phyloP scores from a whole-genome alignment of 1,284 basidiomycete genomes.

The Melampsora allii-populina region DNA sequence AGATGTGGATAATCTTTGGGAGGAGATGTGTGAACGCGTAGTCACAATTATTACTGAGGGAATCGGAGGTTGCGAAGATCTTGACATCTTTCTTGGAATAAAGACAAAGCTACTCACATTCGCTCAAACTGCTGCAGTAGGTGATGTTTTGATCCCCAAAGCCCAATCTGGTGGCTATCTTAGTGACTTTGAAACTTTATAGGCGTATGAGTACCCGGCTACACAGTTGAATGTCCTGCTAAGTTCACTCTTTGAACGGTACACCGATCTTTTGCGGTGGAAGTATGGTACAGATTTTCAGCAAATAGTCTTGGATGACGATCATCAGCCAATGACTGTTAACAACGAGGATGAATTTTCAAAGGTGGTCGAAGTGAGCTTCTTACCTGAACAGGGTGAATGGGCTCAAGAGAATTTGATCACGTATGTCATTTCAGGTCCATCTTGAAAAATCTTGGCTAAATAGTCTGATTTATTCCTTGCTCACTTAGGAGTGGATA shows the following conservation, averaged over 20 bases:
- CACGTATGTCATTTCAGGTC: neutral
- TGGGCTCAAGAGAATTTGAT: constrained; percentile 42
- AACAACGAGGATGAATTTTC: constrained; percentile 69
- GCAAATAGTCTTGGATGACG: constrained; percentile 81
- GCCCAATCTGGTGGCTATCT: constrained; percentile 44
- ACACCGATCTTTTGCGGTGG: constrained; percentile 73
- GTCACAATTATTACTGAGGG: constrained; percentile 71
- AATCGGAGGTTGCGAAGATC: constrained; percentile 71
- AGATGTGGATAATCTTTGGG: constrained; percentile 96
- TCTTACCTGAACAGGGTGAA: constrained; percentile 65
- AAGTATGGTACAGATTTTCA: constrained; percentile 81
- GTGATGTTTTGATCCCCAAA: neutral
- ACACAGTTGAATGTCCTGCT: constrained; percentile 75
- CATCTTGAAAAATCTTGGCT: neutral
- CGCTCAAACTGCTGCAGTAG: constrained; percentile 87
- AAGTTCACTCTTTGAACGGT: constrained; percentile 83
- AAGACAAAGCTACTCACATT: constrained; percentile 84
- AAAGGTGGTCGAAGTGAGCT: constrained; percentile 75
- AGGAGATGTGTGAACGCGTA: constrained; percentile 75
- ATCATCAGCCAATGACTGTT: constrained; percentile 85
- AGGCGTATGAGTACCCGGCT: constrained; percentile 41
- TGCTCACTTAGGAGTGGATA: constrained; percentile 60
- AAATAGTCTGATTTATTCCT: constrained; percentile 19
- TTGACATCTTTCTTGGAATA: constrained; percentile 74
- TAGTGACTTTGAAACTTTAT: neutral